phyloP scores from a whole-genome alignment of 306 rosid species.

The Trichosanthes cucumerina region DNA sequence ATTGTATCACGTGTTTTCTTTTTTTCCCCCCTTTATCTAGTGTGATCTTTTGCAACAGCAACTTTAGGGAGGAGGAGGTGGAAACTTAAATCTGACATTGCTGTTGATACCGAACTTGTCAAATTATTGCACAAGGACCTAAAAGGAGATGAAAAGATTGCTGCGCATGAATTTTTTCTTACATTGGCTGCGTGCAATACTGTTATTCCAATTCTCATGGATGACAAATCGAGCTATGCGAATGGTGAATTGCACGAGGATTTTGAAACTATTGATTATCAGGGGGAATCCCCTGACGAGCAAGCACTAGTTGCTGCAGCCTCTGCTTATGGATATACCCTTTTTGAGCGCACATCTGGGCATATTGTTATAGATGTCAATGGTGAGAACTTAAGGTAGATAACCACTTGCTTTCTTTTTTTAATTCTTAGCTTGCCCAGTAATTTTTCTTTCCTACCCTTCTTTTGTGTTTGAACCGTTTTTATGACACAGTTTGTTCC shows the following conservation, averaged over 20 bases:
- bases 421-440: slow-evolving; percentile 9
- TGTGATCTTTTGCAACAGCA: slow-evolving; percentile 28
- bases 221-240: slow-evolving; percentile 23
- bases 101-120: slow-evolving; percentile 55
- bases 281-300: slow-evolving; percentile 99
- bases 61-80: slow-evolving; percentile 37
- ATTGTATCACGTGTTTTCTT: slow-evolving; percentile 6
- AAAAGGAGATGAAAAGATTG: slow-evolving; percentile 42
- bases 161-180: slow-evolving; percentile 85
- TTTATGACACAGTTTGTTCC: not conserved
- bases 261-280: slow-evolving; percentile 44
- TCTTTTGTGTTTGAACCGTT: slow-evolving; percentile 4
- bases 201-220: slow-evolving; percentile 60
- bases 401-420: slow-evolving; percentile 21
- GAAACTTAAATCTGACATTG: slow-evolving; percentile 64
- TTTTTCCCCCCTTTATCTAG: not conserved
- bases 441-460: not conserved
- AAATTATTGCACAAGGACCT: slow-evolving; percentile 39
- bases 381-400: slow-evolving; percentile 95
- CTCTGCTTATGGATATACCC: slow-evolving; percentile 87
- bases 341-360: slow-evolving; percentile 93
- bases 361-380: slow-evolving; percentile 83
- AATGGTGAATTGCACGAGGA: slow-evolving; percentile 36
- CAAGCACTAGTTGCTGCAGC: slow-evolving; percentile 97
- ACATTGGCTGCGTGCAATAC: slow-evolving; percentile 96